These are phyloP conservation scores for Scenedesmus sp. DNA, from an alignment of 163 green algal species.

Conservation along the genomic window DNA sequence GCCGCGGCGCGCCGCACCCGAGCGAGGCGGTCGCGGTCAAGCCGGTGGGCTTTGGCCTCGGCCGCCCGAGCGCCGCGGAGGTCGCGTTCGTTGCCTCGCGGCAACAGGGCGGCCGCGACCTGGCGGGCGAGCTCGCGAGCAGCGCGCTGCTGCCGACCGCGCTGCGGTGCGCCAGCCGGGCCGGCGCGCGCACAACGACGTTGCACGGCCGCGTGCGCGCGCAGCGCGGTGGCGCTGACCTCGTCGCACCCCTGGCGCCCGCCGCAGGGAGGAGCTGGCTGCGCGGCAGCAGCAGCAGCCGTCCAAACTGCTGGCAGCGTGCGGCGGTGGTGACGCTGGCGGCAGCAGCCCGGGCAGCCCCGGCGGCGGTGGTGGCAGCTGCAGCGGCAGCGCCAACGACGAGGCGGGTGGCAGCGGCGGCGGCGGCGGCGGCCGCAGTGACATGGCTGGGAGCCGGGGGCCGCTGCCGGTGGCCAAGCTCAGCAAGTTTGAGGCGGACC, in stretches of 20 bases:
- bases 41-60: constrained; percentile 51
- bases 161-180: no score
- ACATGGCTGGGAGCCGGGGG: not conserved
- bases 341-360: no score
- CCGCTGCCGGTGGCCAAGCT: constrained; percentile 26
- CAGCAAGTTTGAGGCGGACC: constrained; percentile 61
- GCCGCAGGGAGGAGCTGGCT: no score
- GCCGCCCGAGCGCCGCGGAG: constrained; percentile 26
- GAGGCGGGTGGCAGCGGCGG: no score
- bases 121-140: not conserved
- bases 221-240: no score
- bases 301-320: no score
- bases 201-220: no score
- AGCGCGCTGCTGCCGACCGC: constrained; percentile 20
- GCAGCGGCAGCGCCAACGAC: not conserved
- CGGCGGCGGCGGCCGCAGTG: constrained; percentile 5
- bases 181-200: no score
- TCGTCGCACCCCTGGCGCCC: no score
- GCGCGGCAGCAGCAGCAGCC: no score
- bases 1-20: constrained; percentile 41
- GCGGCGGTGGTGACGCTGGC: no score
- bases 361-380: not conserved
- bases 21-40: constrained; percentile 55
- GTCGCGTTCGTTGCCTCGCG: constrained; percentile 15
- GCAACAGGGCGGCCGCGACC: not conserved